Evolutionary conservation across 2,329 filamentous ascomycete species (phyloP).

Genomic region (Fusarium circinatum): DNA sequence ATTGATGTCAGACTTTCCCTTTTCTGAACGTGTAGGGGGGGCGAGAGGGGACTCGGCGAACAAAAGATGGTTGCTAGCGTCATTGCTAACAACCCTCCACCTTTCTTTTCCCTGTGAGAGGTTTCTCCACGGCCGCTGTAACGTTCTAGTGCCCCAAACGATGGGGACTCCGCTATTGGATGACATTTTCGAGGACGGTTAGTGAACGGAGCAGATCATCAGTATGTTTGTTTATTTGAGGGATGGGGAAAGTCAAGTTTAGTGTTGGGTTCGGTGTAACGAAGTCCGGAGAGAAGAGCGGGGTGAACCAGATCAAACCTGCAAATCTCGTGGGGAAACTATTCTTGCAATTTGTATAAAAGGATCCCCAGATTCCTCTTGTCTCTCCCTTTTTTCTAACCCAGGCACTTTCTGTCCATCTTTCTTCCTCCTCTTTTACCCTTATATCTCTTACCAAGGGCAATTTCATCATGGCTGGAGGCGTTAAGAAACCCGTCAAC

Average conservation of each 20-base stretch:
- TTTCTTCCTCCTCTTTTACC: not conserved
- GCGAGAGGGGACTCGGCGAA: not conserved
- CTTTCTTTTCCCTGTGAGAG: not conserved
- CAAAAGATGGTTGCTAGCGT: constrained; percentile 9
- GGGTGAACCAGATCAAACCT: not conserved
- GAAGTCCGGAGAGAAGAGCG: constrained; percentile 7
- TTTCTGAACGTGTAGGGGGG: not conserved
- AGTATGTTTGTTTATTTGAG: not conserved
- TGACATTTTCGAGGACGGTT: not conserved
- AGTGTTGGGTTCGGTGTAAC: constrained; percentile 27
- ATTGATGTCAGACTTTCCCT: not conserved
- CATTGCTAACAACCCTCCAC: not conserved
- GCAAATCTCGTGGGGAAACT: constrained; percentile 12
- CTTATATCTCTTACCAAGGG: not conserved
- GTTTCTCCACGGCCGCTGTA: constrained; percentile 17
- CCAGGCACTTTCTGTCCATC: not conserved
- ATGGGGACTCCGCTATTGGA: constrained; percentile 33
- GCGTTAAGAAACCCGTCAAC: constrained; percentile 66
- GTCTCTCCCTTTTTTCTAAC: not conserved
- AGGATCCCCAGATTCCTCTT: not conserved
- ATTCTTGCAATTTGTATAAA: constrained; percentile 6
- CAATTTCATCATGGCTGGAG: constrained; percentile 56
- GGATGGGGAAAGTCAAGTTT: not conserved
- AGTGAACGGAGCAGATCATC: not conserved
- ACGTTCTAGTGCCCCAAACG: constrained; percentile 4